Evolutionary conservation across 768 basidiomycete genomes (phyloP).

Genomic region (Sporobolomyces roseus): DNA sequence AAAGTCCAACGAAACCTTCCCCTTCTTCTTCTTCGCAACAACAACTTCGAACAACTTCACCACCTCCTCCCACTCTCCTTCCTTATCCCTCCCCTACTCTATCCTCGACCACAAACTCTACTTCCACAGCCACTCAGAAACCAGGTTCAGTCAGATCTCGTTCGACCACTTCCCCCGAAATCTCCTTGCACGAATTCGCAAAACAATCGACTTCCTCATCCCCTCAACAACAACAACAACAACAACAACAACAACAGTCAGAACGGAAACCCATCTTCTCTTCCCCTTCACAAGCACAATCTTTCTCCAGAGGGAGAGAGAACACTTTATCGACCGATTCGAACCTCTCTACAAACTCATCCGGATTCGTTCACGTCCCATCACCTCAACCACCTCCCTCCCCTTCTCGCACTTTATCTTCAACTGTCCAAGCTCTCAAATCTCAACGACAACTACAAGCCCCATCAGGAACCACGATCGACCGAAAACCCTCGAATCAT

Average conservation of each 20-base stretch:
- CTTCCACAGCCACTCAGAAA: no score
- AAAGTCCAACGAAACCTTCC: not conserved
- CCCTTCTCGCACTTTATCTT: not conserved
- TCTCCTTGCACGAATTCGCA: constrained; percentile 1
- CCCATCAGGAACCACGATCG: not conserved
- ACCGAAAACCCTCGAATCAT: not conserved
- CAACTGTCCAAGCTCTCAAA: constrained; percentile 12
- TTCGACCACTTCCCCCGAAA: constrained; percentile 1
- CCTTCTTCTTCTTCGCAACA: not conserved
- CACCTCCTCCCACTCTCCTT: no score
- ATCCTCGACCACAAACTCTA: no score
- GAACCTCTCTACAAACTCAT: no score
- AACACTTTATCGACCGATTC: no score
- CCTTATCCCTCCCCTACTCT: no score
- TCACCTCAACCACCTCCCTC: not conserved
- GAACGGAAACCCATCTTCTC: no score
- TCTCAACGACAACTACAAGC: not conserved
- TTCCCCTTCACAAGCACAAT: not conserved
- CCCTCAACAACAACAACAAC: not conserved
- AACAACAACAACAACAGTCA: not conserved
- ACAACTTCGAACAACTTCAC: no score
- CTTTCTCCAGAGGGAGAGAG: not conserved
- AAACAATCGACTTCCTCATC: not conserved
- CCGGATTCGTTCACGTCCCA: not conserved
- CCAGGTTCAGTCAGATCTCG: not conserved